Evolutionary conservation across 306 rosid species (phyloP).

Genomic region (Calophaca sinica): DNA sequence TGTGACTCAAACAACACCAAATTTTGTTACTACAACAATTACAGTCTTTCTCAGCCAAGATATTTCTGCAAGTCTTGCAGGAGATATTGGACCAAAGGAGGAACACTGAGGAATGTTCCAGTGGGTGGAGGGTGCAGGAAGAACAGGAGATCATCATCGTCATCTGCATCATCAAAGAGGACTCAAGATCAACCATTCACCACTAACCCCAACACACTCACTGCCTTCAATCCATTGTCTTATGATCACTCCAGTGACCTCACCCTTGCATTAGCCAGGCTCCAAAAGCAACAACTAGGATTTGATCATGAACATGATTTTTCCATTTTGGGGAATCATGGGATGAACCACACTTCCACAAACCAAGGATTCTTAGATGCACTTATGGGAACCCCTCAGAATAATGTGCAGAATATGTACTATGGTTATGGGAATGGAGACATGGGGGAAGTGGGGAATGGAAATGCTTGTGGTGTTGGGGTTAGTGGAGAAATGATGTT

Average conservation of each 20-base stretch:
- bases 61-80: conserved; percentile 97
- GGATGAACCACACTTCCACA: conserved; percentile 31
- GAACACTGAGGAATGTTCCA: conserved; percentile 94
- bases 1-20: conserved; percentile 95
- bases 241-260: conserved; percentile 74
- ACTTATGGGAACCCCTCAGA: conserved; percentile 56
- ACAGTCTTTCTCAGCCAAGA: conserved; percentile 93
- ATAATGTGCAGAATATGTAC: conserved; percentile 60
- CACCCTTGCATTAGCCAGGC: conserved; percentile 82
- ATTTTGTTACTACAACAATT: conserved; percentile 98
- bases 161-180: conserved; percentile 60
- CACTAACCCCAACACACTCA: conserved; percentile 56
- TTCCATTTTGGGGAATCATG: conserved; percentile 53
- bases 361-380: conserved; percentile 64
- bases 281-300: conserved; percentile 72
- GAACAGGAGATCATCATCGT: conserved; percentile 78
- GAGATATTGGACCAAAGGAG: conserved; percentile 99
- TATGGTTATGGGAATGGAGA: conserved; percentile 71
- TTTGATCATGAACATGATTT: conserved; percentile 63
- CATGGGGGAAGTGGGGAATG: conserved; percentile 64
- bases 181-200: conserved; percentile 66
- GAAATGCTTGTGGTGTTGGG: conserved; percentile 33
- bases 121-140: conserved; percentile 99
- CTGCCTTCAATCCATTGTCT: conserved; percentile 50
- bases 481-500: conserved; percentile 59